Base-by-base conservation (phyloP, 169 alveolate species). In the Eimeria brunetti region DNA sequence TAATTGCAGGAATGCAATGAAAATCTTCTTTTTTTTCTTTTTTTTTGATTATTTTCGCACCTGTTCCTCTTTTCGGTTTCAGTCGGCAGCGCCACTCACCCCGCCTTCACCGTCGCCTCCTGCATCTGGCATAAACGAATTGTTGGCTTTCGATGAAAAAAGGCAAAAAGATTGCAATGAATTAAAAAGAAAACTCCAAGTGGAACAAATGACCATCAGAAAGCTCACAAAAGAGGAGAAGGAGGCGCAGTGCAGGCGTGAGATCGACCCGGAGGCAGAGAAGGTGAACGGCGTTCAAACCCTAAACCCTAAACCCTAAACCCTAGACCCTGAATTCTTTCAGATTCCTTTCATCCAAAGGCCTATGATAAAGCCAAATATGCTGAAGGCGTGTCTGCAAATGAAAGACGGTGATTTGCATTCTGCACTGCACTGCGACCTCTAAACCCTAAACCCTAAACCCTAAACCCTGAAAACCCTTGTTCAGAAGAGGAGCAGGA, bases 21-120 rank as follows among this genome's bases (percentile, higher is more conserved):
- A 44, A 22, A 24, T 20, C 41, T 20, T 44, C 60, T 33, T 46
- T 22, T 38, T 76, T 24, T 2, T 76, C 41, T 44, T 44, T 16
- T 9, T 73, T 36, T 76, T 12, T 1, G 24, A 8, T 60, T 76
- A 16, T 46, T 46, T 41, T 7, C 24, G 53, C 86, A 24, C 60
- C 51, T 38, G 64, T 41, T 38, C 22, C 16, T 56, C 86, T 1
- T 76, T 76, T 27, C 58, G 86, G 60, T 76, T 76, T 18, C 86
- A 76, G 86, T 76, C 86, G 86, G 86, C 86, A 46, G 64, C 86
- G 22, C 86, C 62, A 12, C 86, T 76, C 14, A 76, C 86, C 64
- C 64, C 86, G 0, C 1, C 86, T 60, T 1, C 86, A 16, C 62
- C 86, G 33, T 76, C 86, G 14, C 86, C 62, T 38, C 60, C 86